phyloP scores from a whole-genome alignment of 257 asterid genomes.

The Dorcoceras hygrometricum region DNA sequence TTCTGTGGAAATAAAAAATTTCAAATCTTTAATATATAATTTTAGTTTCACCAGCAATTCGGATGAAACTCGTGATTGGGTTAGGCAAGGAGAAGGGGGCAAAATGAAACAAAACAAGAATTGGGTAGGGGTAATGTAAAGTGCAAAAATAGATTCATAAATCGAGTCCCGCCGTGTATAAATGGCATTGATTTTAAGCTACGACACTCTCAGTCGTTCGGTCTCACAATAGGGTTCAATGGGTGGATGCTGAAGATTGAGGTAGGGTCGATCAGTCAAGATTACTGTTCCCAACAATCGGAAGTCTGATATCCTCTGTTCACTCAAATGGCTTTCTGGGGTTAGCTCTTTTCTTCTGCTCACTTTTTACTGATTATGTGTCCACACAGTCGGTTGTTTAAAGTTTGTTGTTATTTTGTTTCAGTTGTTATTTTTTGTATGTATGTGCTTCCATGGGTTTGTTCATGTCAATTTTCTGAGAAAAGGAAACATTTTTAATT shows the following conservation, averaged over 20 bases:
- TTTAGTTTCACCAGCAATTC: too few species aligned
- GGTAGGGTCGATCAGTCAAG: not conserved
- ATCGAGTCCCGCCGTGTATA: constrained; percentile 34
- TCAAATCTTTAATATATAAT: too few species aligned
- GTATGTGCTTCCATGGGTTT: not conserved
- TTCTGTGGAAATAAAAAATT: too few species aligned
- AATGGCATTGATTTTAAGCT: constrained; percentile 16
- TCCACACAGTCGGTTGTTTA: too few species aligned
- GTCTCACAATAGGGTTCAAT: constrained; percentile 29
- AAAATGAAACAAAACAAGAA: too few species aligned
- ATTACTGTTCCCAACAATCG: constrained; percentile 1
- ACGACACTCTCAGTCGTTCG: not conserved
- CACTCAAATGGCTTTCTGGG: constrained; percentile 62
- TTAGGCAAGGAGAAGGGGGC: too few species aligned
- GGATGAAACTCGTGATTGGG: too few species aligned
- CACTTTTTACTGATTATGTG: not conserved
- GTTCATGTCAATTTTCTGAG: not conserved
- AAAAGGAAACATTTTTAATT: not conserved
- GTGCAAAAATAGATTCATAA: too few species aligned
- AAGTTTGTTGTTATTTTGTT: not conserved
- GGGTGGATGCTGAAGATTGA: not conserved
- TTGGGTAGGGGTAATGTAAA: too few species aligned
- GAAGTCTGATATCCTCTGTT: not conserved
- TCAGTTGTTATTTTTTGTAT: too few species aligned
- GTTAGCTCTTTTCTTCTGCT: constrained; percentile 26